Base-by-base conservation (phyloP, 352 stramenopile genomes). In the Phytophthora citrophthora region DNA sequence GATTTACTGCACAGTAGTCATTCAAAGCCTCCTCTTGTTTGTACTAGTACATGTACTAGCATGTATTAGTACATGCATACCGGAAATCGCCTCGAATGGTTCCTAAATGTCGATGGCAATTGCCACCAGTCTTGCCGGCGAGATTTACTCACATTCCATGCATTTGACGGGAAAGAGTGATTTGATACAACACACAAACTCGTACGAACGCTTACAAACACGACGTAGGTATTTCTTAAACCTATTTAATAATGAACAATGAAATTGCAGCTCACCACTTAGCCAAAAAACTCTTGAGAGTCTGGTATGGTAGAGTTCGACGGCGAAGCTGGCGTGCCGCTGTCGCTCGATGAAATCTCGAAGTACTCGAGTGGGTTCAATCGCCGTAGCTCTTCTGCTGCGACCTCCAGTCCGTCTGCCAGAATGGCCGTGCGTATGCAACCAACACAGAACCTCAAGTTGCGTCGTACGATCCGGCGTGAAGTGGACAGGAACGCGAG, bases 271-370 rank as follows among this genome's bases (percentile, higher is more conserved):
- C 44, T n/a, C 5, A 38, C 12, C 9, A 1, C 20, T 45, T 52
- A 77, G 18, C 71, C 67, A 18, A 79, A 79, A 16, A 79, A 79
- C 39, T 79, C 71, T 54, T 68, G 54, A n/a, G 57, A 74, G 54
- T 76, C 62, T 2, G 67, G 67, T 9, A 76, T 55, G 11, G 60
- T 70, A 46, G 71, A 79, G 26, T 65, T 73, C 0, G 71, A 76
- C 7, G 71, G 71, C 3, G 71, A 79, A 15, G 48, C 57, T 15
- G 59, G 43, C 0, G 54, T 63, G 2, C 56, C 55, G 40, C 66
- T 68, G 26, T 68, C 51, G 29, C 54, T 76, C 2, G 62, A 76
- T 11, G 66, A 68, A 12, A 71, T 50, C 23, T 76, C 67, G n/a
- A 69, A 76, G 46, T 61, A 68, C 18, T 71, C 66, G 53, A 79